phyloP scores from a whole-genome alignment of 2,329 filamentous ascomycete genomes.

The Hypoxylon sp. region DNA sequence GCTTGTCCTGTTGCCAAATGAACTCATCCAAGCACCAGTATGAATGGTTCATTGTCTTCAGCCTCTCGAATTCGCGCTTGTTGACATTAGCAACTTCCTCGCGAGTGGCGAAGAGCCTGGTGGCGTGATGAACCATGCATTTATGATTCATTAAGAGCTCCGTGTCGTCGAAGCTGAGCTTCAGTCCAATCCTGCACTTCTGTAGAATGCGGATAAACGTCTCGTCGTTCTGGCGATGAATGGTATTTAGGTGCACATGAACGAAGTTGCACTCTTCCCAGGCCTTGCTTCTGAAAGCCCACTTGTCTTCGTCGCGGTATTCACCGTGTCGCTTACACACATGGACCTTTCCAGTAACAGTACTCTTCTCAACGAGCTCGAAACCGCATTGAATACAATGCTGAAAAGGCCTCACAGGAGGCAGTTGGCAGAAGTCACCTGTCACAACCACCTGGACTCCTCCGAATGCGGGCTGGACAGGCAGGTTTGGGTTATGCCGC shows the following conservation, averaged over 20 bases:
- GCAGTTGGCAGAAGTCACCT: conserved; percentile 72
- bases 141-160: conserved; percentile 61
- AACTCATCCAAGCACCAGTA: conserved; percentile 60
- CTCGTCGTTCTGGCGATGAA: conserved; percentile 69
- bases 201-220: conserved; percentile 68
- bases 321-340: conserved; percentile 53
- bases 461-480: conserved; percentile 52
- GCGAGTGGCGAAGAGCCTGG: conserved; percentile 60
- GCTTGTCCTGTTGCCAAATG: conserved; percentile 49
- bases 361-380: conserved; percentile 34
- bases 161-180: conserved; percentile 55
- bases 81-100: conserved; percentile 57
- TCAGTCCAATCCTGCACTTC: conserved; percentile 64
- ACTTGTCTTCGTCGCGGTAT: conserved; percentile 66
- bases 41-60: conserved; percentile 49
- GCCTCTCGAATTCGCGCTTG: conserved; percentile 50
- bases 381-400: conserved; percentile 64
- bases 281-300: conserved; percentile 69
- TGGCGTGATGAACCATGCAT: conserved; percentile 58
- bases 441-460: conserved; percentile 69
- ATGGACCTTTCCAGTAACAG: conserved; percentile 46
- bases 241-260: conserved; percentile 65
- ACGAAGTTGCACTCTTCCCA: conserved; percentile 69
- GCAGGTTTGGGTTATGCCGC: conserved; percentile 30
- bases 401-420: conserved; percentile 69